Evolutionary conservation across 2,329 filamentous ascomycete genomes (phyloP), one percentile per base, ranked within the genome.

Genomic region (Exophiala oligosperma): DNA sequence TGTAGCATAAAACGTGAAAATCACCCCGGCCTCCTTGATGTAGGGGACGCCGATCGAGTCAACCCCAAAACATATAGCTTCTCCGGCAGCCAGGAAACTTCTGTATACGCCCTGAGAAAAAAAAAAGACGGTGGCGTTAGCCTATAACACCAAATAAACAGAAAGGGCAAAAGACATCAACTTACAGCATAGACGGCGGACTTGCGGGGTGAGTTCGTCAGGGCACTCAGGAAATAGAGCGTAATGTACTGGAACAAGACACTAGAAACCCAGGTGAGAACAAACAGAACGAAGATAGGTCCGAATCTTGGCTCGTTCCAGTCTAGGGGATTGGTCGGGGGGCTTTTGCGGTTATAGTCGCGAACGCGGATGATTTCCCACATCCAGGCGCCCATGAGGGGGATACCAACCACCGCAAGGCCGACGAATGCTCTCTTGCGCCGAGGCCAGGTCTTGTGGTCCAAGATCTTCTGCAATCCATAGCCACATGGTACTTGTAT

Each of bases 401-500:
- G 52, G 14, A 54, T 41, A 9, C 44, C 56, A 7, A 48, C 51
- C 2, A 50, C 23, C n/a, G 50, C 51, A 14, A 58, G 50, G 26
- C 56, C 56, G 12, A 54, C 24, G 11, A 49, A 37, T 26, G 56
- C 50, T 49, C 56, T 14, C 14, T 51, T 54, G 28, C 40, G 35
- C 6, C 56, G 50, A 40, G 41, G 43, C 56, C 49, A 50, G 17
- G 29, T 56, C 44, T 60, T 37, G 32, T 60, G 48, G 26, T 60
- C 57, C 17, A 60, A 48, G n/a, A 60, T 49, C 52, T 49, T 38
- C 38, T 32, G 38, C 14, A 72, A 53, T 2, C 59, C 64, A 35
- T 59, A 67, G 1, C 66, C 67, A 23, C 60, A 64, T 3, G 69
- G 67, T 7, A 73, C 71, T 49, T 73, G 71, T 12, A 72, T 37